Conservation (phyloP, 2,329 filamentous ascomycete genomes). For the Zopfia rhizophila region DNA sequence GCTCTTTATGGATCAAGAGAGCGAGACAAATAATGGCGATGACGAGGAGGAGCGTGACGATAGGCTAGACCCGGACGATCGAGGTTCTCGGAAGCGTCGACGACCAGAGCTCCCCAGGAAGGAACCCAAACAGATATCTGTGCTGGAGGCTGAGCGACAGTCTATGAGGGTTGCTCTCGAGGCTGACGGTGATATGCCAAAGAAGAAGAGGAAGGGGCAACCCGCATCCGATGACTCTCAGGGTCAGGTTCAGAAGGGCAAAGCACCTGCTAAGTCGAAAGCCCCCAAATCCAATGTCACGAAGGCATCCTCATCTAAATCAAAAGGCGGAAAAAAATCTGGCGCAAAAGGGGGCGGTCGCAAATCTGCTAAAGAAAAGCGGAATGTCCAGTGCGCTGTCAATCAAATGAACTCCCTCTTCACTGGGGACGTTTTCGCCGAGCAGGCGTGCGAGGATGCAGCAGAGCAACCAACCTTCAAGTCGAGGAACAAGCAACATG, state of each 20-base stretch:
- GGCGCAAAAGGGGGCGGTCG: constrained; percentile 16
- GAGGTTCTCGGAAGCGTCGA: constrained; percentile 25
- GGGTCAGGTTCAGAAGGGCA: constrained; percentile 18
- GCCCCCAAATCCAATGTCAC: constrained; percentile 13
- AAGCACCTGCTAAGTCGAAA: constrained; percentile 2
- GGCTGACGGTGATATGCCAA: constrained; percentile 29
- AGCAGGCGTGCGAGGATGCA: constrained; percentile 38
- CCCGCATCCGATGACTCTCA: constrained; percentile 5
- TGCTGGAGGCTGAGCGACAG: constrained; percentile 39
- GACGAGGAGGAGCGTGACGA: constrained; percentile 18
- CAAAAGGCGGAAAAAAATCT: constrained; percentile 7
- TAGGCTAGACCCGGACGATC: constrained; percentile 7
- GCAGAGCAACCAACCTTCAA: constrained; percentile 37
- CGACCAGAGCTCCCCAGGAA: constrained; percentile 27
- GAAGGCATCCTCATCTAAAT: constrained; percentile 2
- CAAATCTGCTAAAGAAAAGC: constrained; percentile 29
- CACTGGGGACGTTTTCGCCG: constrained; percentile 42
- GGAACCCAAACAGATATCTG: constrained; percentile 14
- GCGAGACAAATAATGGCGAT: neutral
- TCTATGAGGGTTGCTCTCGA: constrained; percentile 45
- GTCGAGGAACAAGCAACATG: constrained; percentile 38
- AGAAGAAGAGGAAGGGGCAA: constrained; percentile 35
- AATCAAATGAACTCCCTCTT: constrained; percentile 38
- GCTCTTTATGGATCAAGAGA: constrained; percentile 22
- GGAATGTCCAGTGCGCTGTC: constrained; percentile 25